These are phyloP conservation scores for Erysiphe pisi DNA, from an alignment of 2,329 filamentous ascomycete genomes.

Conservation along the genomic window DNA sequence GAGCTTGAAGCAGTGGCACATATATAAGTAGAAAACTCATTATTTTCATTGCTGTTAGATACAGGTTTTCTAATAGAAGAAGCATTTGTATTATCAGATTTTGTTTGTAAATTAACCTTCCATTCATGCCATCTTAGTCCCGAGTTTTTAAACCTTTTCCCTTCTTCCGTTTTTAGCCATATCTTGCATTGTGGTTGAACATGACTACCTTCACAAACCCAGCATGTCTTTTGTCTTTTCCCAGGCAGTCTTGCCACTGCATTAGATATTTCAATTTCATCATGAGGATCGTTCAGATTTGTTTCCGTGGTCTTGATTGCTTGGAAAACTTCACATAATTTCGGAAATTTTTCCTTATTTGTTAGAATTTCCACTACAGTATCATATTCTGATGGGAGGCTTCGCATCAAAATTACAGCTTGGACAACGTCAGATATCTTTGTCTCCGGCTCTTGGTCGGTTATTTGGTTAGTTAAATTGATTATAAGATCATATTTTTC, in stretches of 20 bases:
- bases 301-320: not conserved
- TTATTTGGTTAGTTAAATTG: not conserved
- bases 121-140: not conserved
- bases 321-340: not conserved
- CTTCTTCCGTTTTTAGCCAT: not conserved
- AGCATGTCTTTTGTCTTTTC: not conserved
- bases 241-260: not conserved
- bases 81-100: not conserved
- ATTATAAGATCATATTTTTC: not conserved
- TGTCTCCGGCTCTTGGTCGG: not conserved
- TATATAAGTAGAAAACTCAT: not conserved
- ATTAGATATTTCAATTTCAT: slow-evolving; percentile 13
- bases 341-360: slow-evolving; percentile 3
- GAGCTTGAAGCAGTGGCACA: not conserved
- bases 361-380: not conserved
- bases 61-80: not conserved
- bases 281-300: not conserved
- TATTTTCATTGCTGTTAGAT: not conserved
- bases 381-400: not conserved
- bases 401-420: slow-evolving; percentile 15
- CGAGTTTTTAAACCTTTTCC: not conserved
- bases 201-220: slow-evolving; percentile 1
- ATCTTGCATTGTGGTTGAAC: not conserved
- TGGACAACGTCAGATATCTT: not conserved
- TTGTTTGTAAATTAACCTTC: not conserved